Conservation (phyloP, 202 grass and related monocot species). For the Setaria viridis region DNA sequence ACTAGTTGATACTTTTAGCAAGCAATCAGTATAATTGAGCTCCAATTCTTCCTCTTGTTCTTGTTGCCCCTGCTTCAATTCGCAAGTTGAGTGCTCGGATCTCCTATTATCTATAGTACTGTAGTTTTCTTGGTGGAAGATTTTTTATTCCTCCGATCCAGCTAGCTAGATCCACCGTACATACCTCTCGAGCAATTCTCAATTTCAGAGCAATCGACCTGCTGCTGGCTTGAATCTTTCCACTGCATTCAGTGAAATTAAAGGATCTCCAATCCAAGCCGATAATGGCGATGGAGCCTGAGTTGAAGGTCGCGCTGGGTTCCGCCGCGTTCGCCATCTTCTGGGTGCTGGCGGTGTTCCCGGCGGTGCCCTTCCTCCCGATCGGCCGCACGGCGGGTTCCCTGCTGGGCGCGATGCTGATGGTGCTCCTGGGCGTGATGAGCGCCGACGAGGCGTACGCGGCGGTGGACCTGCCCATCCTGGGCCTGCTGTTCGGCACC, state of each 20-base stretch:
- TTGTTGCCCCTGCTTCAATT: not conserved
- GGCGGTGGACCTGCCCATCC: conserved; percentile 85
- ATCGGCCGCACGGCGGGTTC: conserved; percentile 93
- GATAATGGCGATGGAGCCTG: conserved; percentile 67
- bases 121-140: too few species aligned
- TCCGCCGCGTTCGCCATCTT: conserved; percentile 74
- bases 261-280: too few species aligned
- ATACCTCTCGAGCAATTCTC: too few species aligned
- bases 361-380: conserved; percentile 82
- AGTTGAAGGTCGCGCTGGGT: conserved; percentile 63
- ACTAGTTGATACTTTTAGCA: not conserved
- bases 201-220: too few species aligned
- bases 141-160: too few species aligned
- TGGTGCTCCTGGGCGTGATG: conserved; percentile 81
- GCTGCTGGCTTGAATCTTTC: too few species aligned
- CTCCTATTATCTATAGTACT: too few species aligned
- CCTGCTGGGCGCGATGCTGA: conserved; percentile 90
- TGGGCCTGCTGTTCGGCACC: conserved; percentile 89
- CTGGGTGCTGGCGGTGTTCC: conserved; percentile 95
- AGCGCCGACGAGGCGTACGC: conserved; percentile 87
- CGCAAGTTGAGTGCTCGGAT: too few species aligned
- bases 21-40: not conserved
- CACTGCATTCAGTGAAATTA: too few species aligned
- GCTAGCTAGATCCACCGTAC: too few species aligned
- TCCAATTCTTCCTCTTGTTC: not conserved